phyloP scores from a whole-genome alignment of 108 stramenopile genomes.

The Chaetoceros tenuissimus region DNA sequence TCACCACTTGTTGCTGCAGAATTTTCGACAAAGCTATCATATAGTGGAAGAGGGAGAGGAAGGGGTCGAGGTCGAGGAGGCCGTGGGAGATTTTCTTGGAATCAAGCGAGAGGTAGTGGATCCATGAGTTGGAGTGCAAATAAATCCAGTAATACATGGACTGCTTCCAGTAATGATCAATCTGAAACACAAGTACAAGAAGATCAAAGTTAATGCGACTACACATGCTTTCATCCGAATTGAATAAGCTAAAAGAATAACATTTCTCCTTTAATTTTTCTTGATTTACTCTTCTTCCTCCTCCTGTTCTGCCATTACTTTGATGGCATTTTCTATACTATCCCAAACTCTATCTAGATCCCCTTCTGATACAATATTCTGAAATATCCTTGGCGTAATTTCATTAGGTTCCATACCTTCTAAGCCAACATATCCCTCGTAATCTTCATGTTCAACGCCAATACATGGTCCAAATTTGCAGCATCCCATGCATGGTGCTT shows the following conservation, averaged over 20 bases:
- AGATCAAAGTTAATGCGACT: no score
- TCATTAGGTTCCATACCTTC: constrained; percentile 67
- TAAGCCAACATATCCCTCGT: constrained; percentile 56
- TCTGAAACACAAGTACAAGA: no score
- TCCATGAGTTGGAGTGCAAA: not conserved
- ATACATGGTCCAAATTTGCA: constrained; percentile 73
- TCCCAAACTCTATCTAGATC: constrained; percentile 68
- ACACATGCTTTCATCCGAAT: no score
- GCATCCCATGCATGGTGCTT: constrained; percentile 61
- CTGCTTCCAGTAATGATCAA: no score
- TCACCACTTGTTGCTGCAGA: not conserved
- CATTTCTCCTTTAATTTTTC: no score
- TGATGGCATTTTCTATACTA: constrained; percentile 48
- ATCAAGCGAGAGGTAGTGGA: constrained; percentile 1
- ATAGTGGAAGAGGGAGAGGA: not conserved
- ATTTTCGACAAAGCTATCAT: not conserved
- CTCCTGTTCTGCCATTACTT: constrained; percentile 36
- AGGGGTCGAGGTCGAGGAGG: constrained; percentile 13
- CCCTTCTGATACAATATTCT: constrained; percentile 37
- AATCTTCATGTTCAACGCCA: constrained; percentile 71
- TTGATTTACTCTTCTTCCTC: no score
- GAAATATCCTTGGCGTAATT: constrained; percentile 49
- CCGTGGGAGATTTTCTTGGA: constrained; percentile 3
- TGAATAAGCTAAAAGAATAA: no score
- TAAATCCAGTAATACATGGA: no score